Conservation (phyloP, 495 filamentous ascomycete species). For the Talaromyces nanjingensis region DNA sequence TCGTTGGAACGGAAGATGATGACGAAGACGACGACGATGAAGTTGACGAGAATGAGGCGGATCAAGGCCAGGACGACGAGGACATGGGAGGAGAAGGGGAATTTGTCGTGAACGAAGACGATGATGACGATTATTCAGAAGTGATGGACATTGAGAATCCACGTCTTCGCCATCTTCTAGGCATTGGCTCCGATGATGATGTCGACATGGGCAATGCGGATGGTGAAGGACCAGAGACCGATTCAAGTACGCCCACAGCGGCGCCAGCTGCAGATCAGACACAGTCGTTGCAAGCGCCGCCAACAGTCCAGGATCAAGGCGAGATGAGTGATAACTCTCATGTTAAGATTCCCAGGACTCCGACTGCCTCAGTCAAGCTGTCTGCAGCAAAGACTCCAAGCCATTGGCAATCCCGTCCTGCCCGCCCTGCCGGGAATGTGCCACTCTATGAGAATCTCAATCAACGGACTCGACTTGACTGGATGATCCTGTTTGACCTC, state of each 20-base stretch:
- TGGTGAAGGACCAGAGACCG: conserved; percentile 50
- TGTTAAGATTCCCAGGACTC: conserved; percentile 33
- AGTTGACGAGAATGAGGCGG: conserved; percentile 39
- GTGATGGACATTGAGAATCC: conserved; percentile 42
- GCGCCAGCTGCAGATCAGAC: conserved; percentile 63
- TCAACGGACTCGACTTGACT: conserved; percentile 84
- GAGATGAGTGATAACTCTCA: conserved; percentile 42
- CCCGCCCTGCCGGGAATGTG: conserved; percentile 49
- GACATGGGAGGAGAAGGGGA: conserved; percentile 40
- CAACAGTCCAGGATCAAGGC: conserved; percentile 31
- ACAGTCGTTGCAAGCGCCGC: conserved; percentile 52
- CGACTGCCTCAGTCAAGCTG: conserved; percentile 26
- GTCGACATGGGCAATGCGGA: conserved; percentile 47
- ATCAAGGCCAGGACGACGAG: conserved; percentile 36
- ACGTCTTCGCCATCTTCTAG: conserved; percentile 29
- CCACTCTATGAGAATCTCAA: conserved; percentile 77
- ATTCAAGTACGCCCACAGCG: conserved; percentile 44
- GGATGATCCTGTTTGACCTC: conserved; percentile 93
- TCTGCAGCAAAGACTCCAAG: conserved; percentile 45
- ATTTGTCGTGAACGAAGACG: conserved; percentile 24
- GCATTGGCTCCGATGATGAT: conserved; percentile 43
- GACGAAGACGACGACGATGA: conserved; percentile 38
- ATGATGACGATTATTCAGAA: conserved; percentile 41
- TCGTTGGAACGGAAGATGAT: conserved; percentile 40
- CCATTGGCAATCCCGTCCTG: conserved; percentile 83